Evolutionary conservation across 2,329 filamentous ascomycete species (phyloP), one percentile per base, ranked within the genome.

Genomic region (Alternaria rosae): DNA sequence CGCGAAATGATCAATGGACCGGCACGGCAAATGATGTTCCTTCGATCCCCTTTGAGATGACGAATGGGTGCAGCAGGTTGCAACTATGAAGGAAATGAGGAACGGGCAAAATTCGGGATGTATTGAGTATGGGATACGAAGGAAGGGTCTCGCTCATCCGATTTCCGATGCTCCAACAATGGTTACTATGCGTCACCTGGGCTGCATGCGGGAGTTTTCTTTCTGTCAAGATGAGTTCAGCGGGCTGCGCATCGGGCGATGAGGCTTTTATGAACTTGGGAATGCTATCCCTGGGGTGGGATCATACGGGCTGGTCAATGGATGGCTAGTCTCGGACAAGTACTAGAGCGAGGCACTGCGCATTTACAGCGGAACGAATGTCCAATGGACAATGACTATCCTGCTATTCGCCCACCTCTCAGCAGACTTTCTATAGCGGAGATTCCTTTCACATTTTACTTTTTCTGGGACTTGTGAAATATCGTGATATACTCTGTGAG

Each of bases 151-250:
- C 59, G 68, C 64, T 62, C 68, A 57, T 66, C 64, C 59, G 54
- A 68, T 69, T 56, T 64, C 65, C 54, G 66, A 64, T 64, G 62
- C 60, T 64, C 61, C 69, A 68, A 70, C 69, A 70, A 71, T 61
- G 66, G 67, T 60, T 73, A 66, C 62, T 62, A 71, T 75, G 70
- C 64, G 69, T 70, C 64, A 66, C 60, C 66, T 66, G 62, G 63
- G 70, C 70, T 78, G 76, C 76, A 78, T 78, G 75, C 71, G 69
- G 76, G 74, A 76, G 76, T 77, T 75, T 68, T 72, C 59, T 69
- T 73, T 67, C 69, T 69, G 60, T 64, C 57, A 59, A 70, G 66
- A 67, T 65, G 70, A 61, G 64, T 74, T 71, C 65, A 60, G 62
- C 62, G 65, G 67, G 66, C 62, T 70, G 67, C 64, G 66, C 65